Conservation (phyloP, 2,329 filamentous ascomycete species). For the Epichloe baconii region DNA sequence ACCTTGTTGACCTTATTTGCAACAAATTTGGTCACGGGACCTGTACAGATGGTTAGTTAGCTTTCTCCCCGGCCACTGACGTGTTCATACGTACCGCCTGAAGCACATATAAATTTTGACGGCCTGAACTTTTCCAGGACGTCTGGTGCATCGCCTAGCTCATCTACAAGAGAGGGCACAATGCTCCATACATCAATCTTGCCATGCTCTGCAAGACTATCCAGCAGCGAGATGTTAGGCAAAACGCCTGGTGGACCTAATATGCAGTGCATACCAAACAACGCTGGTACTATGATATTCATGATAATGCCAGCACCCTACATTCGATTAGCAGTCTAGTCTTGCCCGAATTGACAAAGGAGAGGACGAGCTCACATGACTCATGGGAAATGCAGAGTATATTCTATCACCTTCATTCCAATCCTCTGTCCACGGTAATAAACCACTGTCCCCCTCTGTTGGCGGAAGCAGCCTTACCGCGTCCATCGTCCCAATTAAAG, state of each 20-base stretch:
- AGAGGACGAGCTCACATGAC: conserved; percentile 13
- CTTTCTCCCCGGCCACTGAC: not conserved
- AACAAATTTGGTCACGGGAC: conserved; percentile 17
- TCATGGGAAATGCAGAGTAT: conserved; percentile 25
- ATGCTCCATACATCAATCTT: conserved; percentile 26
- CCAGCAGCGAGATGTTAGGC: conserved; percentile 23
- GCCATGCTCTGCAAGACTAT: conserved; percentile 17
- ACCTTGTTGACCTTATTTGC: conserved; percentile 19
- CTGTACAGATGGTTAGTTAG: not conserved
- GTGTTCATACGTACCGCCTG: conserved; percentile 11
- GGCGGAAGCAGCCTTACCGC: conserved; percentile 21
- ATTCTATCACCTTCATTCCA: conserved; percentile 18
- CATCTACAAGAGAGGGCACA: conserved; percentile 23
- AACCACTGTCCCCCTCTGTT: conserved; percentile 17
- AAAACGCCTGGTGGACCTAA: conserved; percentile 22
- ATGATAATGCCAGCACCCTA: conserved; percentile 29
- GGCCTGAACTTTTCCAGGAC: conserved; percentile 17
- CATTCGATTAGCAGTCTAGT: not conserved
- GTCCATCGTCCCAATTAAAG: conserved; percentile 21
- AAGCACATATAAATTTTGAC: conserved; percentile 24
- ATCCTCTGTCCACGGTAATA: conserved; percentile 17
- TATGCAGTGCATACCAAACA: conserved; percentile 23
- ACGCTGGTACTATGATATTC: conserved; percentile 24
- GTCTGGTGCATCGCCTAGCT: conserved; percentile 18
- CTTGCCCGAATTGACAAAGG: not conserved